These are phyloP conservation scores for Phytophthora sojae DNA, from an alignment of 352 stramenopile genomes.

Conservation along the genomic window DNA sequence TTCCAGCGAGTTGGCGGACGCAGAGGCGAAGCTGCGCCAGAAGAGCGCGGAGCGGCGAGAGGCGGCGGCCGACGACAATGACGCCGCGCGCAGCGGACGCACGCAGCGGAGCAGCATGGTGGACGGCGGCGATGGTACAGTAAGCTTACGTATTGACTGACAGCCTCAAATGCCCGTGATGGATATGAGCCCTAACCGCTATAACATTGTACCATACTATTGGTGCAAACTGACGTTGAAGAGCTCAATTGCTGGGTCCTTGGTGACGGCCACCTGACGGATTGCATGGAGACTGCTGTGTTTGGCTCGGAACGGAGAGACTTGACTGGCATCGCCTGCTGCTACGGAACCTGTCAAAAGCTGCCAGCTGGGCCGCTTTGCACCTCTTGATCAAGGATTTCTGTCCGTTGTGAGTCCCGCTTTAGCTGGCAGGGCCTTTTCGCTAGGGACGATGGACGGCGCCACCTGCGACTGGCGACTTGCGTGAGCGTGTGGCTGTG, in stretches of 20 bases:
- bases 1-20: conserved; percentile 57
- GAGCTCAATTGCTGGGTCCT: background rate
- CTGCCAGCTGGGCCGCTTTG: conserved; percentile 12
- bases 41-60: conserved; percentile 25
- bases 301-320: background rate
- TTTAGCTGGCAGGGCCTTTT: conserved; percentile 16
- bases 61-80: background rate
- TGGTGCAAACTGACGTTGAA: background rate
- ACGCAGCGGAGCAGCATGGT: conserved; percentile 44
- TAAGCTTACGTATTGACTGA: conserved; percentile 7
- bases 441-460: conserved; percentile 10
- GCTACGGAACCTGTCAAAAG: conserved; percentile 27
- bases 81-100: conserved; percentile 22
- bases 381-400: conserved; percentile 9
- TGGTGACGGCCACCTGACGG: background rate
- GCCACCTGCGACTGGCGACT: conserved; percentile 27
- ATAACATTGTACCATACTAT: conserved; percentile 10
- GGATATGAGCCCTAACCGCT: background rate
- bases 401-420: background rate
- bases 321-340: conserved; percentile 11
- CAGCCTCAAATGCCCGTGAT: conserved; percentile 15
- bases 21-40: conserved; percentile 28
- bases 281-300: background rate
- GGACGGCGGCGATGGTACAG: background rate
- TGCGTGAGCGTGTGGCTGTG: conserved; percentile 8